A percentile compares a stretch with the other conserved stretches of the same genome.
Evolutionary conservation across 179 eudicot species (phyloP).

Genomic region (Silene coronaria): DNA sequence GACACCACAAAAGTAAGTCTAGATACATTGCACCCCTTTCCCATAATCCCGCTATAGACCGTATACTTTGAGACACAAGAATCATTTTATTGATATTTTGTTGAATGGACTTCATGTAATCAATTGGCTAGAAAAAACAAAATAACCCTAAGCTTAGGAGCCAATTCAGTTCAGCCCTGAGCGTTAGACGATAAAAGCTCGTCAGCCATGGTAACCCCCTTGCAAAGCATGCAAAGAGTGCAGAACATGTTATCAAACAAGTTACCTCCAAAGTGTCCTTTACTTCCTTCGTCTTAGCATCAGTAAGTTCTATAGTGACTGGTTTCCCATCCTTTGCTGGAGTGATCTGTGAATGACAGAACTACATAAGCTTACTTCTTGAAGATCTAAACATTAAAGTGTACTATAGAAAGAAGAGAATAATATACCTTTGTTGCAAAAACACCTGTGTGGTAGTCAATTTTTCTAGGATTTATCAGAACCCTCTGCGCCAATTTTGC

Average conservation of each 20-base stretch:
- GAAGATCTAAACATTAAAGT: conserved; percentile 6
- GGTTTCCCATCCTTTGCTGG: conserved; percentile 99
- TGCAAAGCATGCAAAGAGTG: background rate
- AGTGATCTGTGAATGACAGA: conserved; percentile 58
- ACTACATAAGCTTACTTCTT: conserved; percentile 10
- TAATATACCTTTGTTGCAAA: conserved; percentile 86
- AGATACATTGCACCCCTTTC: background rate
- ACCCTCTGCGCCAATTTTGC: conserved; percentile 96
- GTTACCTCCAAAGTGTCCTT: conserved; percentile 83
- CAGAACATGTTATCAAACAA: background rate
- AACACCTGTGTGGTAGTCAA: conserved; percentile 93
- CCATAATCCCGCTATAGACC: background rate
- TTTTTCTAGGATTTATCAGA: conserved; percentile 88
- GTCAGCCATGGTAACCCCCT: background rate
- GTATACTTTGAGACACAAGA: background rate
- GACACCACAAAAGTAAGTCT: too few relatives aligned
- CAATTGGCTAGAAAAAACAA: conserved; percentile 9
- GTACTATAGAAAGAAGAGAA: background rate
- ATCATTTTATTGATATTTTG: background rate
- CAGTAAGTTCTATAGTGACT: conserved; percentile 87
- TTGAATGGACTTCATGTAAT: background rate
- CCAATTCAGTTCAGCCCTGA: conserved; percentile 8
- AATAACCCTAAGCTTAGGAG: background rate
- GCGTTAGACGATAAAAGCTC: background rate
- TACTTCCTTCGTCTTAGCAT: conserved; percentile 90